Conservation (phyloP, 768 basidiomycete genomes). For the Suillus subalutaceus region DNA sequence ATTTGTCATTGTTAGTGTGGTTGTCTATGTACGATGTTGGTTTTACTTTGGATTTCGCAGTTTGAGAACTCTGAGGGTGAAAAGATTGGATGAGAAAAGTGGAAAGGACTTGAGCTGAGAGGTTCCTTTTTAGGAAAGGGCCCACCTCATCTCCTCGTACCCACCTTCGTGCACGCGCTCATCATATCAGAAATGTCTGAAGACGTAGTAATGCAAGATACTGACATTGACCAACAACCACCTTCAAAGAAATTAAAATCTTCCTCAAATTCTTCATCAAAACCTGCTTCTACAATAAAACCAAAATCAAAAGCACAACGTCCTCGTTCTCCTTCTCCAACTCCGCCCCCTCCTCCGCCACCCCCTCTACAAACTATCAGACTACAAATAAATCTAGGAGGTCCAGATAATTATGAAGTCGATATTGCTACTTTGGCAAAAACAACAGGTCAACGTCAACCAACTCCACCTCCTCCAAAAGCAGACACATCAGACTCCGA, state of each 20-base stretch:
- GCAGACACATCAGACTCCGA: conserved; percentile 61
- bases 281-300: conserved; percentile 42
- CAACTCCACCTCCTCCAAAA: conserved; percentile 54
- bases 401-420: conserved; percentile 75
- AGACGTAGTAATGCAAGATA: conserved; percentile 35
- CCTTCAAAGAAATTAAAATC: conserved; percentile 32
- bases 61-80: background rate
- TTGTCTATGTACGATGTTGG: background rate
- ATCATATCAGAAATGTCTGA: conserved; percentile 19
- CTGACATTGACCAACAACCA: conserved; percentile 26
- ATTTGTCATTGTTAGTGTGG: background rate
- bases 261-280: conserved; percentile 23
- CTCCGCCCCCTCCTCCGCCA: conserved; percentile 50
- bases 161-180: conserved; percentile 1
- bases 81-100: background rate
- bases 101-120: background rate
- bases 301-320: conserved; percentile 53
- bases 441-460: conserved; percentile 63
- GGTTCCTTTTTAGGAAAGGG: conserved; percentile 35
- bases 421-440: conserved; percentile 62
- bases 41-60: background rate
- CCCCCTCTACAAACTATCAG: conserved; percentile 66
- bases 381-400: conserved; percentile 69
- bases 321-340: conserved; percentile 58
- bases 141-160: conserved; percentile 26